Evolutionary conservation across 2,329 filamentous ascomycete genomes (phyloP).

Genomic region (Magnaporthales sp.): DNA sequence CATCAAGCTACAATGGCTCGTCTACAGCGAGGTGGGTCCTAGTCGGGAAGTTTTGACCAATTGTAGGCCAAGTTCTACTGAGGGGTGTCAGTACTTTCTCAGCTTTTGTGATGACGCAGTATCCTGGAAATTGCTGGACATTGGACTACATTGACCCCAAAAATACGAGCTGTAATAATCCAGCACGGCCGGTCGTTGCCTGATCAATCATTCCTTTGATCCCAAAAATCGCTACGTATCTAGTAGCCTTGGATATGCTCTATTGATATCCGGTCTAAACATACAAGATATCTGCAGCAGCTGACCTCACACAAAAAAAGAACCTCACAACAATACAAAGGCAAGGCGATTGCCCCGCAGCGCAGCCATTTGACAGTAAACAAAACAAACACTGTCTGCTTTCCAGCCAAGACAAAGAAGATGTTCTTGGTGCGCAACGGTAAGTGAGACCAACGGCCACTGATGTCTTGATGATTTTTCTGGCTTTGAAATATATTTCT

Average conservation of each 20-base stretch:
- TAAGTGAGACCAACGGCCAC: slow-evolving; percentile 16
- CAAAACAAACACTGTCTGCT: not conserved
- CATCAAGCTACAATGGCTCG: not conserved
- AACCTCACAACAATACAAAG: not conserved
- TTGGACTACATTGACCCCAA: not conserved
- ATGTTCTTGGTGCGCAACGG: slow-evolving; percentile 35
- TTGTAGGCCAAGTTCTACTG: not conserved
- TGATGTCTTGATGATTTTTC: not conserved
- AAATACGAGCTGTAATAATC: not conserved
- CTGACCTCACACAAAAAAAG: not conserved
- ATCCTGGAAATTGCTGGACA: not conserved
- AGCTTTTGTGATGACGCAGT: slow-evolving; percentile 4
- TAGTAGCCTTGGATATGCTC: not conserved
- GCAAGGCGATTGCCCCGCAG: not conserved
- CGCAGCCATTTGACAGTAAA: not conserved
- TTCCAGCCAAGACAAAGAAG: slow-evolving; percentile 8
- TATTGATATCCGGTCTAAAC: not conserved
- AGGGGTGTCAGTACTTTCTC: not conserved
- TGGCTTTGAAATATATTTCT: not conserved
- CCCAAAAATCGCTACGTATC: not conserved
- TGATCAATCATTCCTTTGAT: not conserved
- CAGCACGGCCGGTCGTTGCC: not conserved
- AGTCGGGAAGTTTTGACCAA: not conserved
- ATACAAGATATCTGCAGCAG: not conserved
- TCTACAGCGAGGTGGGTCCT: not conserved